These are phyloP conservation scores for Stagonosporopsis rhizophila DNA, from an alignment of 2,329 filamentous ascomycete species.

Conservation along the genomic window DNA sequence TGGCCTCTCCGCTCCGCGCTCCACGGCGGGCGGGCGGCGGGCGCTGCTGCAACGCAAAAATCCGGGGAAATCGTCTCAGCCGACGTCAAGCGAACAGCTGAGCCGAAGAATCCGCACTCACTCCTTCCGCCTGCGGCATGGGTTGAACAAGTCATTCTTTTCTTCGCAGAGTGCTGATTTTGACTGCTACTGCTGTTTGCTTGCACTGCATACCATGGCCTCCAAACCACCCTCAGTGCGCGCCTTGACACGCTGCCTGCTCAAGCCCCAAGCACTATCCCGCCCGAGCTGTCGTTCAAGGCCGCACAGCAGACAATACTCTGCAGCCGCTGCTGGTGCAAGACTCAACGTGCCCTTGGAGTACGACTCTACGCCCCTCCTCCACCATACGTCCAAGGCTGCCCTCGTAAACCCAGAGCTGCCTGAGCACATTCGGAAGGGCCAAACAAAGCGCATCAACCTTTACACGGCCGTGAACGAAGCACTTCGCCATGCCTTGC, in stretches of 20 bases:
- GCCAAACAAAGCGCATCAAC: slow-evolving; percentile 84
- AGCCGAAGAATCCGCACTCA: slow-evolving; percentile 17
- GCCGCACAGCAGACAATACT: slow-evolving; percentile 51
- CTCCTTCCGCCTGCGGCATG: slow-evolving; percentile 16
- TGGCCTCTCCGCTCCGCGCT: background rate
- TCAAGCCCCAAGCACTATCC: slow-evolving; percentile 36
- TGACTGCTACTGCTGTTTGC: background rate
- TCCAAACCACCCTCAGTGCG: slow-evolving; percentile 41
- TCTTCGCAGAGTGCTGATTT: background rate
- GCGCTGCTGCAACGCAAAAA: too few relatives aligned
- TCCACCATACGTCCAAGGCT: slow-evolving; percentile 78
- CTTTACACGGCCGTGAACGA: slow-evolving; percentile 94
- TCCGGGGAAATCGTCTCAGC: slow-evolving; percentile 13
- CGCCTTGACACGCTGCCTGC: slow-evolving; percentile 39
- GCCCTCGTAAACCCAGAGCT: slow-evolving; percentile 77
- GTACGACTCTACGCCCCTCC: slow-evolving; percentile 80
- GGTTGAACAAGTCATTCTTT: slow-evolving; percentile 9
- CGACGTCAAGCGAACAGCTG: slow-evolving; percentile 13
- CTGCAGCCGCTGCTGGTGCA: slow-evolving; percentile 57
- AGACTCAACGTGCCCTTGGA: slow-evolving; percentile 86
- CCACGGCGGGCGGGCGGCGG: background rate
- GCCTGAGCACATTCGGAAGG: slow-evolving; percentile 67
- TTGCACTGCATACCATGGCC: slow-evolving; percentile 30
- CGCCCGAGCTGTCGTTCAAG: slow-evolving; percentile 34
- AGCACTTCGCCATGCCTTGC: slow-evolving; percentile 81